These are phyloP conservation scores for Thalassiosira mediterranea DNA, from an alignment of 352 stramenopile species.

Conservation along the genomic window DNA sequence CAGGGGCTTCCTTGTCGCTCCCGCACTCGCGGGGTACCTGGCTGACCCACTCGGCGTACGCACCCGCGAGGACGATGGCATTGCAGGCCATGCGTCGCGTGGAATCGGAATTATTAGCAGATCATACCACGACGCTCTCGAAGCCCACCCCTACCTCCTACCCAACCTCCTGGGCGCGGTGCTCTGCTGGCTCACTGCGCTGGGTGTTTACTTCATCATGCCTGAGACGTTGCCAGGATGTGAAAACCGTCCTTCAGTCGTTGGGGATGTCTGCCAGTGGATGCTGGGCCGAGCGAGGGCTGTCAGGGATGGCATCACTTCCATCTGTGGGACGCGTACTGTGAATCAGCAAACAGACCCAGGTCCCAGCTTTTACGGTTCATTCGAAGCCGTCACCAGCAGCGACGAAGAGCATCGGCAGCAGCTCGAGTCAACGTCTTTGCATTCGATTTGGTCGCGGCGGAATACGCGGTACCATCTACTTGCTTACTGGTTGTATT, in stretches of 20 bases:
- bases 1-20: conserved; percentile 32
- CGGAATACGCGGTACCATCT: conserved; percentile 51
- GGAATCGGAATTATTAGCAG: not conserved
- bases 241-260: not conserved
- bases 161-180: conserved; percentile 58
- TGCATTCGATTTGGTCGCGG: conserved; percentile 38
- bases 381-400: no score
- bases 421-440: not conserved
- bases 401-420: not conserved
- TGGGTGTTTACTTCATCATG: conserved; percentile 44
- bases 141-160: conserved; percentile 59
- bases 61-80: not conserved
- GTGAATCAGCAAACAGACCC: not conserved
- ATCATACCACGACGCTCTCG: conserved; percentile 13
- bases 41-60: conserved; percentile 30
- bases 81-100: not conserved
- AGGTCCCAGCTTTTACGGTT: not conserved
- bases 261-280: not conserved
- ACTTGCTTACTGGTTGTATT: conserved; percentile 66
- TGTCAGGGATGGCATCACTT: not conserved
- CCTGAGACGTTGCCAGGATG: conserved; percentile 56
- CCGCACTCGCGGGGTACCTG: conserved; percentile 35
- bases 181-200: conserved; percentile 46
- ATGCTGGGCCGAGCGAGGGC: not conserved
- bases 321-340: not conserved